Conservation (phyloP, 768 basidiomycete genomes). For the Psilocybe subaeruginosa region DNA sequence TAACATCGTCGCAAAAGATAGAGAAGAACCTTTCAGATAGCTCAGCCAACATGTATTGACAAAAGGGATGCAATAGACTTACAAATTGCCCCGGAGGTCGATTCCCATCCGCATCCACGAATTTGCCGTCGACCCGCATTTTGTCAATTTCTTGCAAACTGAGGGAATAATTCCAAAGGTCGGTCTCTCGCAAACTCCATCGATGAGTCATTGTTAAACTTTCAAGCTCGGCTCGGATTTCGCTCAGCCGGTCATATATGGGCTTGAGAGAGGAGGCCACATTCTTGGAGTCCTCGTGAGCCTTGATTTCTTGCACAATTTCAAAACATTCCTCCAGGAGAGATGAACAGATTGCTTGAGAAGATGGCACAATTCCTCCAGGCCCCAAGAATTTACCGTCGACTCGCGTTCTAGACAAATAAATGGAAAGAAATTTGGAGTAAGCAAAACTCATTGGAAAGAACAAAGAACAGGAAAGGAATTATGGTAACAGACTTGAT, state of each 20-base stretch:
- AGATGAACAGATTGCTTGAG: constrained; percentile 90
- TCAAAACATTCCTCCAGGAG: constrained; percentile 97
- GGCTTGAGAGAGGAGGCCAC: constrained; percentile 86
- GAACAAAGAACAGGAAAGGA: constrained; percentile 22
- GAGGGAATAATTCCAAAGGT: constrained; percentile 91
- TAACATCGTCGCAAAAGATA: constrained; percentile 95
- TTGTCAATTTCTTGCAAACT: constrained; percentile 95
- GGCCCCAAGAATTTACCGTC: constrained; percentile 96
- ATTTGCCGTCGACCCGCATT: constrained; percentile 97
- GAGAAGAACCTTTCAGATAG: constrained; percentile 72
- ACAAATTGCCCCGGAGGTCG: constrained; percentile 95
- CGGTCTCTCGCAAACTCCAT: constrained; percentile 95
- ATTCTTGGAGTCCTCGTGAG: constrained; percentile 87
- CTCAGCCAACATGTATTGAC: neutral
- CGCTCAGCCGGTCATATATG: constrained; percentile 88
- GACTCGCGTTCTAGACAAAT: constrained; percentile 73
- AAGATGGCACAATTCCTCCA: constrained; percentile 86
- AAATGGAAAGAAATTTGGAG: constrained; percentile 7
- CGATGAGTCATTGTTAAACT: constrained; percentile 92
- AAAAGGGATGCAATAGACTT: constrained; percentile 26
- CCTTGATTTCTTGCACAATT: constrained; percentile 92
- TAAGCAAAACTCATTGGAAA: constrained; percentile 13
- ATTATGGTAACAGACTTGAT: constrained; percentile 35
- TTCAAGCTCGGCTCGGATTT: constrained; percentile 88
- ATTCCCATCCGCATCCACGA: constrained; percentile 92